A percentile compares a stretch with the other conserved stretches of the same genome.
These are phyloP conservation scores for Solioccasus polychromus DNA, from an alignment of 768 basidiomycete species.

Conservation along the genomic window DNA sequence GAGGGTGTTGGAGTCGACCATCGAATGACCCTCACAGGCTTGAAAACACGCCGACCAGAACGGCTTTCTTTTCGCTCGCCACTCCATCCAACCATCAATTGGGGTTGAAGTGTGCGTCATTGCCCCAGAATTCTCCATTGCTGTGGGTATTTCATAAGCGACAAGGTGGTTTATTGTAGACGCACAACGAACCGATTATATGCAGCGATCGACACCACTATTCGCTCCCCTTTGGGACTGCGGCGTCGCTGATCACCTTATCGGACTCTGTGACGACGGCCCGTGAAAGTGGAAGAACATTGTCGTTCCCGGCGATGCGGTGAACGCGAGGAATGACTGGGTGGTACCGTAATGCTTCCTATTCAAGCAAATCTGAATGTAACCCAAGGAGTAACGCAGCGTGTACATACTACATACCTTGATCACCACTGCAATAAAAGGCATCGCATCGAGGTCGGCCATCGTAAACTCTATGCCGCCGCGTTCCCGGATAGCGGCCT, in stretches of 20 bases:
- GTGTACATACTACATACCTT: conserved; percentile 11
- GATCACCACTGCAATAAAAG: conserved; percentile 40
- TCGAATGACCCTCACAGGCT: conserved; percentile 20
- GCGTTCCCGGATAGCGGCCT: conserved; percentile 8
- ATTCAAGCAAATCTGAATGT: conserved; percentile 22
- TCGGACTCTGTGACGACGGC: conserved; percentile 49
- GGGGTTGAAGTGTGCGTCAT: conserved; percentile 33
- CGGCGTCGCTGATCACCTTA: conserved; percentile 39
- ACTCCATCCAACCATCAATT: conserved; percentile 25
- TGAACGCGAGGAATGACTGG: conserved; percentile 53
- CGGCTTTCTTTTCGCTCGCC: conserved; percentile 16
- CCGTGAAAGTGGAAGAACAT: conserved; percentile 56
- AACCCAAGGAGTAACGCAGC: conserved; percentile 15
- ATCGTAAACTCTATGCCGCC: conserved; percentile 12
- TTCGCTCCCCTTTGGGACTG: conserved; percentile 49
- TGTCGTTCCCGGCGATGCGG: conserved; percentile 49
- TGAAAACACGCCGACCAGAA: conserved; percentile 26
- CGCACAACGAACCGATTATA: conserved; percentile 46
- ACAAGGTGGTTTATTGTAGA: not conserved
- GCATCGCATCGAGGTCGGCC: conserved; percentile 52
- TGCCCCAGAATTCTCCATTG: conserved; percentile 30
- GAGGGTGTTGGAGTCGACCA: not conserved
- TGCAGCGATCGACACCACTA: conserved; percentile 51
- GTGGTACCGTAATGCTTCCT: conserved; percentile 49
- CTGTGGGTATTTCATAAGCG: conserved; percentile 12